Conservation (phyloP, 2,329 filamentous ascomycete genomes). For the Capronia coronata region DNA sequence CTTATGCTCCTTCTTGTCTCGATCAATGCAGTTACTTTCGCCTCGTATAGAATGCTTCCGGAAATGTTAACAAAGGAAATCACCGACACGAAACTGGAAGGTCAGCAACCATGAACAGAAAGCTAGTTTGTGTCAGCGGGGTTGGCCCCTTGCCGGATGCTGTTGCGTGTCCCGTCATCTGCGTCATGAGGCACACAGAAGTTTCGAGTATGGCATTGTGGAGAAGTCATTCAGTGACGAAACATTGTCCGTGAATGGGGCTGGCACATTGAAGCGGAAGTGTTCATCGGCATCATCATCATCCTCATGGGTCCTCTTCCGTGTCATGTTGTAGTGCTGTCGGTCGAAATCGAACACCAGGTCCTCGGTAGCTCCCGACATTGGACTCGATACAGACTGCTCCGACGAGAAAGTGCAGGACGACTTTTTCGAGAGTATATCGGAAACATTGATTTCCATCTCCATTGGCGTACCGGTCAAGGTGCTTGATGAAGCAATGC, state of each 20-base stretch:
- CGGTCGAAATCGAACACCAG: slow-evolving; percentile 14
- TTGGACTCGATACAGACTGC: slow-evolving; percentile 22
- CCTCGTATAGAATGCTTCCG: slow-evolving; percentile 8
- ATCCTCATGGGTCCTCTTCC: slow-evolving; percentile 24
- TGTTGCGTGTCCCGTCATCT: background rate
- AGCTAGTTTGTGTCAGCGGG: background rate
- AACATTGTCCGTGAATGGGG: slow-evolving; percentile 17
- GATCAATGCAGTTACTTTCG: slow-evolving; percentile 5
- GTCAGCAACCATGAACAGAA: background rate
- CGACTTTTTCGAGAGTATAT: slow-evolving; percentile 18
- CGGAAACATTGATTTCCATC: slow-evolving; percentile 14
- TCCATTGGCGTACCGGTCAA: slow-evolving; percentile 15
- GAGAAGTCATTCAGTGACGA: slow-evolving; percentile 19
- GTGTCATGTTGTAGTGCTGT: slow-evolving; percentile 1
- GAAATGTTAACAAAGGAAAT: slow-evolving; percentile 10
- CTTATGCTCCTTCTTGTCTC: slow-evolving; percentile 3
- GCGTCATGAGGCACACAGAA: slow-evolving; percentile 25
- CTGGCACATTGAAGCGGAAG: slow-evolving; percentile 11
- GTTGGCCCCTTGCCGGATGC: background rate
- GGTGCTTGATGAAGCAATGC: slow-evolving; percentile 18
- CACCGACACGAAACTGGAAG: background rate
- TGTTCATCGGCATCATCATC: slow-evolving; percentile 18
- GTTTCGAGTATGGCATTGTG: slow-evolving; percentile 20
- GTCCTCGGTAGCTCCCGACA: slow-evolving; percentile 23
- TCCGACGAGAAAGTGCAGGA: slow-evolving; percentile 19